These are phyloP conservation scores for Mentha longifolia DNA, from an alignment of 257 asterid species.

Conservation along the genomic window DNA sequence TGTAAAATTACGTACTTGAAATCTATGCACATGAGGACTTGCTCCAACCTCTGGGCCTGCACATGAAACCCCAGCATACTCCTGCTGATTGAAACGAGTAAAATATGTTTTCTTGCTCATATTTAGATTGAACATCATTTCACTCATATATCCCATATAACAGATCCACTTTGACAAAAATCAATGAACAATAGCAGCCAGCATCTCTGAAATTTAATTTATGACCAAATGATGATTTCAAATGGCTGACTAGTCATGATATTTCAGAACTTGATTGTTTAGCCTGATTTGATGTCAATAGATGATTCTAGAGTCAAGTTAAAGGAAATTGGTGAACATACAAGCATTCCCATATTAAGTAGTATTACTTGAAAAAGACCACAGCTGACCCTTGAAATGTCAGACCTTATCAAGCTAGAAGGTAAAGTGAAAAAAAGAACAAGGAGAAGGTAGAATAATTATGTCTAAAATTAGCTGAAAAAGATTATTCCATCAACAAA, in stretches of 20 bases:
- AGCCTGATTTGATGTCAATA: conserved; percentile 20
- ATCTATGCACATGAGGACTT: conserved; percentile 75
- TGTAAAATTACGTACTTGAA: conserved; percentile 59
- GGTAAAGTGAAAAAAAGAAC: not conserved
- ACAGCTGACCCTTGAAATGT: conserved; percentile 10
- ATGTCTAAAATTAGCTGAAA: conserved; percentile 17
- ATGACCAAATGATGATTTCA: conserved; percentile 30
- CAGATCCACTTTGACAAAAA: conserved; percentile 12
- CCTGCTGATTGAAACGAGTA: conserved; percentile 53
- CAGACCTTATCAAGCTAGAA: conserved; percentile 23
- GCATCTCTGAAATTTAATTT: conserved; percentile 14
- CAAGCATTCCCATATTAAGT: not conserved
- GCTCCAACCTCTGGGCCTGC: conserved; percentile 60
- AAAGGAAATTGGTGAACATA: not conserved
- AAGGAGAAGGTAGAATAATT: not conserved
- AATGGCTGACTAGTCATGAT: conserved; percentile 21
- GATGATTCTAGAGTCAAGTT: conserved; percentile 6
- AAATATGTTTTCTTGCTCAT: conserved; percentile 27
- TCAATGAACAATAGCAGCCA: conserved; percentile 12
- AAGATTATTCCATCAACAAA: conserved; percentile 22
- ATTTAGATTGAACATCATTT: conserved; percentile 16
- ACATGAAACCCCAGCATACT: conserved; percentile 61
- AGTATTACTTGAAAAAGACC: conserved; percentile 10
- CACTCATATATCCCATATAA: conserved; percentile 13
- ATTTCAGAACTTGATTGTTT: conserved; percentile 13